Evolutionary conservation across 495 filamentous ascomycete species (phyloP).

Genomic region (Cenococcum geophilum): DNA sequence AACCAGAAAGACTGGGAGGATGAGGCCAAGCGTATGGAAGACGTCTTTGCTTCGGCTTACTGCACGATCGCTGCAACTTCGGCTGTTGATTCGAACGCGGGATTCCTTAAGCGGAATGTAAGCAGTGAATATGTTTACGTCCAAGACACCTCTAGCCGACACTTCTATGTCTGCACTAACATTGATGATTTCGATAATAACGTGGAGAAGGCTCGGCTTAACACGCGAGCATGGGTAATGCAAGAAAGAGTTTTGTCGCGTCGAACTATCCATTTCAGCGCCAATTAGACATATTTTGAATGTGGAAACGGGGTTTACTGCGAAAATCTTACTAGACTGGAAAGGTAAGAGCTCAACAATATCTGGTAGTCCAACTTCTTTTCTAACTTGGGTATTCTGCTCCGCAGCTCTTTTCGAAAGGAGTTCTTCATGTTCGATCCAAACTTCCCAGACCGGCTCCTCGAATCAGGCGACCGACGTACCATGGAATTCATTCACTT

Average conservation of each 20-base stretch:
- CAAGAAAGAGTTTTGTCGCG: no score
- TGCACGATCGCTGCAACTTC: constrained; percentile 4
- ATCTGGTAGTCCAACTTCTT: neutral
- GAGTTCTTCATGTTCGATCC: constrained; percentile 12
- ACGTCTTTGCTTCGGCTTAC: neutral
- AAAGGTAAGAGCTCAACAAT: constrained; percentile 5
- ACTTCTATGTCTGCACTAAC: neutral
- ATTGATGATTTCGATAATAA: no score
- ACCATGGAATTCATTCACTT: no score
- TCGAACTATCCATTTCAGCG: constrained; percentile 6
- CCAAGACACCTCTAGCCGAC: neutral
- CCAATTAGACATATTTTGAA: constrained; percentile 2
- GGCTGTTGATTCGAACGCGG: neutral
- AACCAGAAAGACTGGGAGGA: constrained; percentile 1
- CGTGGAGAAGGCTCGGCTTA: no score
- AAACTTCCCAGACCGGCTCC: constrained; percentile 15
- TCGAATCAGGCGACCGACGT: constrained; percentile 3
- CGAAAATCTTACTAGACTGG: constrained; percentile 2
- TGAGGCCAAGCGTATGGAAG: constrained; percentile 1
- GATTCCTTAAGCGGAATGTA: neutral
- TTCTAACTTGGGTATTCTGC: neutral
- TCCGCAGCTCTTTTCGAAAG: neutral
- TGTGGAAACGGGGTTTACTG: constrained; percentile 2
- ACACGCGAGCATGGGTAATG: no score
- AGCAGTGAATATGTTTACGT: neutral